phyloP scores from a whole-genome alignment of 352 stramenopile genomes.

The Globisporangium radiosum region DNA sequence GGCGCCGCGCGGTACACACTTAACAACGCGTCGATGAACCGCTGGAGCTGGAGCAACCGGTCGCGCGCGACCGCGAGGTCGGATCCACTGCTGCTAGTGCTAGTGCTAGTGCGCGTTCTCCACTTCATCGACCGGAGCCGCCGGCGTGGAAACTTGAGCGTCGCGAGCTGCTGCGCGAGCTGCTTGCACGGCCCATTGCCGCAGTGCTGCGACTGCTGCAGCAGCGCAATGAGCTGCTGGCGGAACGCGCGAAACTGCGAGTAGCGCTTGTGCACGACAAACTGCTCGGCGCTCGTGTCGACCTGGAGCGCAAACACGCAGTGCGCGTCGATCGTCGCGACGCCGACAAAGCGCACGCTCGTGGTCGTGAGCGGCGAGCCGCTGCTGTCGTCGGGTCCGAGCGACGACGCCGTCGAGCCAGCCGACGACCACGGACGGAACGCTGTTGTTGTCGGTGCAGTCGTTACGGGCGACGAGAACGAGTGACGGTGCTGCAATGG shows the following conservation, averaged over 20 bases:
- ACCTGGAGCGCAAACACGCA: constrained; percentile 55
- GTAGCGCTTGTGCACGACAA: constrained; percentile 57
- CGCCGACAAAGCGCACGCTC: constrained; percentile 34
- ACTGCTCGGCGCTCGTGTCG: constrained; percentile 40
- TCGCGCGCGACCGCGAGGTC: constrained; percentile 23
- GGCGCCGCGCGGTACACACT: constrained; percentile 37
- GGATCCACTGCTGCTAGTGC: constrained; percentile 12
- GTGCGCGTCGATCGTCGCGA: constrained; percentile 30
- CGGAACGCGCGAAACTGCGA: constrained; percentile 67
- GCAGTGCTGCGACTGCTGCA: constrained; percentile 21
- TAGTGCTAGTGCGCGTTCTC: not conserved
- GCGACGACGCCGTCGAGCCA: constrained; percentile 4
- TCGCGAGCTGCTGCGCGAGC: constrained; percentile 31
- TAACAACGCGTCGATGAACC: constrained; percentile 47
- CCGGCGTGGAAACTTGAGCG: constrained; percentile 50
- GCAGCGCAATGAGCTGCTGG: constrained; percentile 25
- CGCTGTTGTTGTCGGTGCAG: not conserved
- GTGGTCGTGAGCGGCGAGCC: constrained; percentile 24
- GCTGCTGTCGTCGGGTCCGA: constrained; percentile 4
- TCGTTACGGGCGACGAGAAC: constrained; percentile 6
- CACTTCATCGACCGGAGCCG: constrained; percentile 5
- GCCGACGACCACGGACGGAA: constrained; percentile 10
- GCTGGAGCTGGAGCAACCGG: constrained; percentile 34
- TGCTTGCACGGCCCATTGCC: constrained; percentile 35
- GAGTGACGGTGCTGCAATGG: not conserved